phyloP scores from a whole-genome alignment of 768 basidiomycete species.

The Cystofilobasidium bisporidii region DNA sequence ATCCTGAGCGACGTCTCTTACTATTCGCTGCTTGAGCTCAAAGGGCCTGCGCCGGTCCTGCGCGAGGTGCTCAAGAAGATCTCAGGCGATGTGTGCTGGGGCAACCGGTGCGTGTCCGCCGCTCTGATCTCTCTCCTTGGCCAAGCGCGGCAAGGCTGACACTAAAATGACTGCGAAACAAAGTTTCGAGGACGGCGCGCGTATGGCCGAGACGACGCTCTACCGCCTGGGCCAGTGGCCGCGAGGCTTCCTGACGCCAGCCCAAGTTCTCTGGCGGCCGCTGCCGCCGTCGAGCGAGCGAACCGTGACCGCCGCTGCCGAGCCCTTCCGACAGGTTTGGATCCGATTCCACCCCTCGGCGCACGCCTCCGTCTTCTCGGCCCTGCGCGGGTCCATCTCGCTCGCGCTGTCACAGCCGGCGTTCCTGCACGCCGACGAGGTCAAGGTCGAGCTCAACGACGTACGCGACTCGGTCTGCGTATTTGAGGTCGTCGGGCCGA shows the following conservation, averaged over 20 bases:
- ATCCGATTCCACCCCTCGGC: constrained; percentile 67
- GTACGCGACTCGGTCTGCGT: constrained; percentile 60
- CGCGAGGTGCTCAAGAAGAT: constrained; percentile 48
- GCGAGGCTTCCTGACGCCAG: constrained; percentile 18
- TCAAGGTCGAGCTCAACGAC: constrained; percentile 56
- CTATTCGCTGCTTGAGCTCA: constrained; percentile 61
- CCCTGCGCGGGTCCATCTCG: constrained; percentile 50
- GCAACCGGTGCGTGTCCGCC: constrained; percentile 32
- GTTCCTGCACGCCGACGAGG: constrained; percentile 30
- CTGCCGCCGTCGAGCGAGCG: not conserved
- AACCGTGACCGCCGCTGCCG: not conserved
- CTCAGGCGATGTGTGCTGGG: constrained; percentile 41
- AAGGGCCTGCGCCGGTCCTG: constrained; percentile 54
- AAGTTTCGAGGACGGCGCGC: constrained; percentile 14
- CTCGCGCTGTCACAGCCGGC: constrained; percentile 42
- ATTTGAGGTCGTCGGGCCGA: constrained; percentile 86
- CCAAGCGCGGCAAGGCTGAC: not conserved
- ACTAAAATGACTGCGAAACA: not conserved
- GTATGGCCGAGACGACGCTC: constrained; percentile 18
- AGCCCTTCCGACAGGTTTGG: constrained; percentile 53
- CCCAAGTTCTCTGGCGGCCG: constrained; percentile 20
- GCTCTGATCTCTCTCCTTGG: too few relatives aligned
- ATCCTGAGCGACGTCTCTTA: constrained; percentile 90
- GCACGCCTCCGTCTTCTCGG: constrained; percentile 50
- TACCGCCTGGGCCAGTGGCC: constrained; percentile 11